Evolutionary conservation across 768 basidiomycete species (phyloP).

Genomic region (Tulasnella sp.): DNA sequence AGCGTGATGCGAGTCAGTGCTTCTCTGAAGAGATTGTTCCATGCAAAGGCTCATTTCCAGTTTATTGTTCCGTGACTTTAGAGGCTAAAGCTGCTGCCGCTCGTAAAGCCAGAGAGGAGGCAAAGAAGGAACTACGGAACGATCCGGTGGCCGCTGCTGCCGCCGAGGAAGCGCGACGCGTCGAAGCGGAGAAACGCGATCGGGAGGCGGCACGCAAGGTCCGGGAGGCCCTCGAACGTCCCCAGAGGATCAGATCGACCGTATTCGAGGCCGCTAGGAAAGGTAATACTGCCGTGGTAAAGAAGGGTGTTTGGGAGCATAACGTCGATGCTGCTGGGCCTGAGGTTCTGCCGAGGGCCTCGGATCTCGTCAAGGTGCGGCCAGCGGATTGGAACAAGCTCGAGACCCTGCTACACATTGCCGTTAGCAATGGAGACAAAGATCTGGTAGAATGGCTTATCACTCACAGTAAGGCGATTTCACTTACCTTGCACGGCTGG

Average conservation of each 20-base stretch:
- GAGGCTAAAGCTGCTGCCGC: conserved; percentile 30
- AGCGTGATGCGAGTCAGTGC: neutral
- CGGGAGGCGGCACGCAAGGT: conserved; percentile 35
- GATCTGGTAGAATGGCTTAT: conserved; percentile 62
- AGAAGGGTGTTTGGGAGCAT: conserved; percentile 61
- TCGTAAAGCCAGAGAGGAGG: conserved; percentile 44
- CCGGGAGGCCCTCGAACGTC: conserved; percentile 37
- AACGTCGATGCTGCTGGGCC: conserved; percentile 63
- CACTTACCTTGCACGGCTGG: conserved; percentile 21
- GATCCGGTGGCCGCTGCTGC: conserved; percentile 26
- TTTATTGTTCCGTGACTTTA: neutral
- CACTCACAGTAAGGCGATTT: conserved; percentile 50
- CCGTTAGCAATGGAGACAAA: conserved; percentile 45
- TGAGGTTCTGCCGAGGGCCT: conserved; percentile 52
- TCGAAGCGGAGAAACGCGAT: neutral
- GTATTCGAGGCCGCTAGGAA: conserved; percentile 59
- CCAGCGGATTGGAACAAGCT: conserved; percentile 43
- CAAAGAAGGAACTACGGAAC: conserved; percentile 29
- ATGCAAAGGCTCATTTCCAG: neutral
- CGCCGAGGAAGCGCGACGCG: neutral
- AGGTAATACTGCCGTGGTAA: conserved; percentile 46
- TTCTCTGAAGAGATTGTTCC: neutral
- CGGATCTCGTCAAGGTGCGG: conserved; percentile 33
- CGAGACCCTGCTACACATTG: conserved; percentile 67
- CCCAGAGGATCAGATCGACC: conserved; percentile 51